Base-by-base conservation (phyloP, 2,329 filamentous ascomycete genomes). In the Colletotrichum lini region DNA sequence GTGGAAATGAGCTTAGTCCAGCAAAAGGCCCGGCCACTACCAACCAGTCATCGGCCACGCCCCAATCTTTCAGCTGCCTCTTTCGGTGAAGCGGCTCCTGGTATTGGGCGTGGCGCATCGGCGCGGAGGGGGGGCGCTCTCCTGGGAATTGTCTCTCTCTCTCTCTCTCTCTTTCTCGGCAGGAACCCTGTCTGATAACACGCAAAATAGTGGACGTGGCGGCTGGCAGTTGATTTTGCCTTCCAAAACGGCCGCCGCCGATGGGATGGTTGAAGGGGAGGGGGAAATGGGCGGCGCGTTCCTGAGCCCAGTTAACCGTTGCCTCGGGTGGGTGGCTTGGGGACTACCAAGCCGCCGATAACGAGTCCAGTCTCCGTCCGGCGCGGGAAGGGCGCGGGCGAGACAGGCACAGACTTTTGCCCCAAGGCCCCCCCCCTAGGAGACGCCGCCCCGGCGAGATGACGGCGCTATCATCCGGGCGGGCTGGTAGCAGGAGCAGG, bases 81-180 rank as follows among this genome's bases (percentile, higher is more conserved):
- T 71, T 71, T 62, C 52, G 68, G 68, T 44, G 65, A 68, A 68
- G 68, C 65, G 68, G 68, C 57, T 44, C n/a, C 23, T 45, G 45
- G 60, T 26, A 58, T 42, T 47, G 30, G 52, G 18, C 52, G 30
- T 38, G 16, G 16, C 67, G 15, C 38, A 58, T 58, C 38, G 9
- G 16, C 58, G n/a, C 44, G 26, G 2, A 4, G 12, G 12, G 26
- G 13, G 58, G 44, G 58, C 13, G 4, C n/a, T 18, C 26, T 45
- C 58, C 58, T 38, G 30, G n/a, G 26, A 26, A 26, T 26, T 26
- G 4, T 26, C 26, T 26, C 23, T 3, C 23, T 26, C 23, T 26
- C 26, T 26, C 26, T 26, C 26, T 26, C 26, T 26, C 26, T 26
- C 4, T 26, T 26, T 26, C 26, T 26, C 26, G 26, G 26, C 26